Conservation (phyloP, 1,284 basidiomycete species). For the Trametes hirsuta region DNA sequence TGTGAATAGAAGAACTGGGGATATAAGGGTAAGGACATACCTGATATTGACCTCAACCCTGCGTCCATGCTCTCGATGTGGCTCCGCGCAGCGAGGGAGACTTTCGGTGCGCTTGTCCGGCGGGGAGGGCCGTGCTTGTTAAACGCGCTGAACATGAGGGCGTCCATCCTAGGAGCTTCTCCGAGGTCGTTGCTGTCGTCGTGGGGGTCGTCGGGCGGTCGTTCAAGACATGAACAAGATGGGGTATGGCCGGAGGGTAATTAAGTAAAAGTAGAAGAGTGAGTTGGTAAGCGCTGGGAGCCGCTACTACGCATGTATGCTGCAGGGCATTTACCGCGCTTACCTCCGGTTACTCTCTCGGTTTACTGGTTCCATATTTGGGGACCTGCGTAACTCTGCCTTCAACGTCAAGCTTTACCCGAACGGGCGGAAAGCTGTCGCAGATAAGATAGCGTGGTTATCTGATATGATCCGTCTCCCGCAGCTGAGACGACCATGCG, state of each 20-base stretch:
- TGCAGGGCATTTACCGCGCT: not conserved
- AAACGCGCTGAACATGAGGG: slow-evolving; percentile 5
- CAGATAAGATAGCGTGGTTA: too few species aligned
- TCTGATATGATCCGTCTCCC: too few species aligned
- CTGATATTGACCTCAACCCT: slow-evolving; percentile 25
- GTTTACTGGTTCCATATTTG: too few species aligned
- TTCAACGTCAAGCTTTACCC: too few species aligned
- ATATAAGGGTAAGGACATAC: slow-evolving; percentile 7
- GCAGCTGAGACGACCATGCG: too few species aligned
- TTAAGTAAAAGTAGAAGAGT: slow-evolving; percentile 6
- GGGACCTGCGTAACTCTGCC: too few species aligned
- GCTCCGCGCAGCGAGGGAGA: slow-evolving; percentile 25
- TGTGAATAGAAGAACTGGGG: not conserved
- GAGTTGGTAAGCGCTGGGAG: slow-evolving; percentile 2
- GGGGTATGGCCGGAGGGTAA: not conserved
- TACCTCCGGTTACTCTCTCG: too few species aligned
- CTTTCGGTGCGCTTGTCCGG: slow-evolving; percentile 20
- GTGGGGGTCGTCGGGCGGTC: not conserved
- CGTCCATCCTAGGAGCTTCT: slow-evolving; percentile 1
- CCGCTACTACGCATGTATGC: not conserved
- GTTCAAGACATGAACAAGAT: not conserved
- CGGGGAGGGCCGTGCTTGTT: slow-evolving; percentile 6
- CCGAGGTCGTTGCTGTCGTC: not conserved
- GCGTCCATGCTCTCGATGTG: slow-evolving; percentile 31
- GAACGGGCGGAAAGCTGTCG: too few species aligned